Conservation (phyloP, 371 early-diverging fungal species). For the Mortierella sp. region DNA sequence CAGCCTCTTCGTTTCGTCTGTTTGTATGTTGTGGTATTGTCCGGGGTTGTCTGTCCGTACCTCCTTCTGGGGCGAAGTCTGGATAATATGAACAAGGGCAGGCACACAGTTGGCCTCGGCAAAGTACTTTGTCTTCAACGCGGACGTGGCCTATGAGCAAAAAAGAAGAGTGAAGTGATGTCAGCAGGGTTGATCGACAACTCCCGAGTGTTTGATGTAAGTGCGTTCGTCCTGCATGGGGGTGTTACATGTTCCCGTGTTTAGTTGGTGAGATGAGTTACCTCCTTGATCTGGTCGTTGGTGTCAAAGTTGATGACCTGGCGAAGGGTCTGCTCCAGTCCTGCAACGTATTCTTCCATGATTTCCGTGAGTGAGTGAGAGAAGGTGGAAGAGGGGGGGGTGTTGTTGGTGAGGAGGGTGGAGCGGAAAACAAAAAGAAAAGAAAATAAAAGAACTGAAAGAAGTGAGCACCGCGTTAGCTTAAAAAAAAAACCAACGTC, state of each 20-base stretch:
- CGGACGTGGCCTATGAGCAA: constrained; percentile 69
- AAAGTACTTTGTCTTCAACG: constrained; percentile 80
- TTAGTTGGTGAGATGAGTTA: not conserved
- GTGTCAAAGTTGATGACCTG: constrained; percentile 47
- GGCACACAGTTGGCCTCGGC: constrained; percentile 76
- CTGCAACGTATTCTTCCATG: constrained; percentile 50
- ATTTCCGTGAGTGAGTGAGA: not conserved
- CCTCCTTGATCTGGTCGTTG: constrained; percentile 52
- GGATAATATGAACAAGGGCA: constrained; percentile 77
- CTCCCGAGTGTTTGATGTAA: not conserved
- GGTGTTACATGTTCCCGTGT: not conserved
- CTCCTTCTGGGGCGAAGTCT: constrained; percentile 68
- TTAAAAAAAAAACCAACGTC: not conserved
- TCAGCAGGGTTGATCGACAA: not conserved
- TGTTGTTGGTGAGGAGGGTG: not conserved
- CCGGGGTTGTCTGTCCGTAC: constrained; percentile 19
- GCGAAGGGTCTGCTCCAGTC: constrained; percentile 47
- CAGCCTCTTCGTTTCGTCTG: not conserved
- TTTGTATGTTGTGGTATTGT: not conserved
- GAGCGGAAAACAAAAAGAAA: not conserved
- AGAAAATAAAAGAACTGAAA: not conserved
- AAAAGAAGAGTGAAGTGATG: not conserved
- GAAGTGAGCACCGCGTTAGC: too few species aligned
- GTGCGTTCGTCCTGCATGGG: not conserved
- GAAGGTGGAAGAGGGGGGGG: not conserved